Conservation (phyloP, 352 stramenopile genomes). For the Phytophthora brassicae region DNA sequence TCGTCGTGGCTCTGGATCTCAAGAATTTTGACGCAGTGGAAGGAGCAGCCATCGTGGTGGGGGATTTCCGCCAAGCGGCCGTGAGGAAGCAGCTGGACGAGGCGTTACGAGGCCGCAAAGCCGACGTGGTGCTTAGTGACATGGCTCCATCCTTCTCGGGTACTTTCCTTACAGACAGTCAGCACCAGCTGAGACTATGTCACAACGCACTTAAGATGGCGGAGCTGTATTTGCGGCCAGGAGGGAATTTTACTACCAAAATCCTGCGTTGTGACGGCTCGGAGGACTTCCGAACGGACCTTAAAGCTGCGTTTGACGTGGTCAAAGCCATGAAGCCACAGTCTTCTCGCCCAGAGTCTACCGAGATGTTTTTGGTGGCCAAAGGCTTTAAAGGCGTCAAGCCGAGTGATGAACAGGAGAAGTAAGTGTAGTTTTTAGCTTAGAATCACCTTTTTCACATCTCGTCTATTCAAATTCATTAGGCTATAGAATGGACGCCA, state of each 20-base stretch:
- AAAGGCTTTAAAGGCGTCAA: slow-evolving; percentile 57
- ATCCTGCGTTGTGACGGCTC: slow-evolving; percentile 77
- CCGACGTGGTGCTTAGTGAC: slow-evolving; percentile 85
- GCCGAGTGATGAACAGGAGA: background rate
- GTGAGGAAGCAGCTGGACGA: slow-evolving; percentile 61
- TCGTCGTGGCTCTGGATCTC: slow-evolving; percentile 80
- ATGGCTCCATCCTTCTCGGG: slow-evolving; percentile 88
- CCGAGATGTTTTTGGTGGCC: slow-evolving; percentile 84
- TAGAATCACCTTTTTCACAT: slow-evolving; percentile 15
- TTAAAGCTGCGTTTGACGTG: slow-evolving; percentile 68
- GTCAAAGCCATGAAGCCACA: slow-evolving; percentile 80
- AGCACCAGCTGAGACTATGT: slow-evolving; percentile 81
- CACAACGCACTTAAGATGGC: slow-evolving; percentile 87
- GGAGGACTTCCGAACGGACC: slow-evolving; percentile 71
- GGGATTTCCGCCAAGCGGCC: slow-evolving; percentile 72
- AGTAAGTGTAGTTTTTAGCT: background rate
- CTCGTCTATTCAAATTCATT: slow-evolving; percentile 39
- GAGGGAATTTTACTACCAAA: slow-evolving; percentile 82
- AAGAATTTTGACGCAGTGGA: slow-evolving; percentile 71
- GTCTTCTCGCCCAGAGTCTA: slow-evolving; percentile 79
- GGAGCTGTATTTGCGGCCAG: slow-evolving; percentile 74
- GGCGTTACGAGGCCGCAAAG: slow-evolving; percentile 47
- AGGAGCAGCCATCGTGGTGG: slow-evolving; percentile 67
- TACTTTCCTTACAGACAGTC: slow-evolving; percentile 72
- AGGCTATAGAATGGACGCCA: slow-evolving; percentile 16